Conservation (phyloP, 176 grass and related monocot genomes). For the Elymus sibiricus region DNA sequence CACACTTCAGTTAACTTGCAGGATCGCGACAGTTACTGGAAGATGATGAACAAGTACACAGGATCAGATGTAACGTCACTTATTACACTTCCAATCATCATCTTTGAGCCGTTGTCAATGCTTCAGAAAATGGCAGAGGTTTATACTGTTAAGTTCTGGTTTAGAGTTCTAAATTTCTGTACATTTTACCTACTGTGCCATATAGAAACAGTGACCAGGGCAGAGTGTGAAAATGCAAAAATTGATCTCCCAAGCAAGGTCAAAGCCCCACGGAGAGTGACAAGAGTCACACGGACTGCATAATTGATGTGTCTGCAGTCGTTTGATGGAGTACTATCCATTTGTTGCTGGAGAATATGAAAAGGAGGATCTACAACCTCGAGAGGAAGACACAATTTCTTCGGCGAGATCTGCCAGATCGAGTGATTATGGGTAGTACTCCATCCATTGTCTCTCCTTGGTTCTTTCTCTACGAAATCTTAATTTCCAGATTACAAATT, state of each 20-base stretch:
- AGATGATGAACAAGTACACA: slow-evolving; percentile 98
- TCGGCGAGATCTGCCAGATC: too few species aligned
- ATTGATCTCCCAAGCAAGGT: not conserved
- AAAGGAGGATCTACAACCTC: too few species aligned
- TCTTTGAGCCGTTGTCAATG: slow-evolving; percentile 95
- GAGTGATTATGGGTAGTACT: too few species aligned
- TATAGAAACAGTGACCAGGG: not conserved
- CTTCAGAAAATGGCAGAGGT: slow-evolving; percentile 96
- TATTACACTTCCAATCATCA: slow-evolving; percentile 93
- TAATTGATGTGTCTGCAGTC: not conserved
- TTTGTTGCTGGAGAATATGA: too few species aligned
- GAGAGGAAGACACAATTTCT: too few species aligned
- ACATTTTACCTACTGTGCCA: not conserved
- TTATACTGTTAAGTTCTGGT: slow-evolving; percentile 23
- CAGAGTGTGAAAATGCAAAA: not conserved
- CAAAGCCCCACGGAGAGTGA: not conserved
- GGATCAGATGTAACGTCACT: slow-evolving; percentile 96
- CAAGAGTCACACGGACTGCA: not conserved
- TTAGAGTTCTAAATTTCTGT: not conserved
- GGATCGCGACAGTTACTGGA: slow-evolving; percentile 95
- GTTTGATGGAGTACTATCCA: not conserved
- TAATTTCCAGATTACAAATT: too few species aligned
- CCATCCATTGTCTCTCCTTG: too few species aligned
- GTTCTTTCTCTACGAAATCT: too few species aligned
- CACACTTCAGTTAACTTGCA: slow-evolving; percentile 40